Conservation (phyloP, 441 rosid genomes). For the Erysimum pusillum region DNA sequence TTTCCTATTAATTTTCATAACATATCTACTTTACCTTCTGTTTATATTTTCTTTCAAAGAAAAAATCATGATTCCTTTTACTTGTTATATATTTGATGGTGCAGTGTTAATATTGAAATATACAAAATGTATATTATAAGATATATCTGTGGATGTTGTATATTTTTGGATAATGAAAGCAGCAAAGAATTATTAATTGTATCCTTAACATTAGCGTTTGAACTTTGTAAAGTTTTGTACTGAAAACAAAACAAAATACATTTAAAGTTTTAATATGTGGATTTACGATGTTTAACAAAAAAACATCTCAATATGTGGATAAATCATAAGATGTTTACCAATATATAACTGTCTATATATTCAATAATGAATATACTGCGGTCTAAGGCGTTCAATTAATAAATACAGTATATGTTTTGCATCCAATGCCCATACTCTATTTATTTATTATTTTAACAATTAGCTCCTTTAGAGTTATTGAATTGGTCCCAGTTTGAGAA, state of each 20-base stretch:
- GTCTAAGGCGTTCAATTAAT: conserved; percentile 14
- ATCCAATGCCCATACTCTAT: conserved; percentile 33
- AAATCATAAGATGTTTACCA: not conserved
- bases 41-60: too few relatives aligned
- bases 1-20: not conserved
- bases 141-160: not conserved
- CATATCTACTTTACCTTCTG: not conserved
- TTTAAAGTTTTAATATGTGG: not conserved
- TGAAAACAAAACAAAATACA: not conserved
- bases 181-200: too few relatives aligned
- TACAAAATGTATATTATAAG: not conserved
- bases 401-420: not conserved
- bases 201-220: not conserved
- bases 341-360: not conserved
- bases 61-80: too few relatives aligned
- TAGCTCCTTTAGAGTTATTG: conserved; percentile 31
- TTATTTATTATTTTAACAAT: not conserved
- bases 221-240: not conserved
- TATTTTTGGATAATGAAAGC: not conserved
- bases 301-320: not conserved
- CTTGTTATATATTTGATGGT: too few relatives aligned
- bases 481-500: conserved; percentile 44
- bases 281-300: not conserved
- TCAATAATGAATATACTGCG: not conserved
- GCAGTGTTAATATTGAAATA: too few relatives aligned